A percentile compares a stretch with the other conserved stretches of the same genome.
These are phyloP conservation scores for Oidium heveae DNA, from an alignment of 2,329 filamentous ascomycete species.

Conservation along the genomic window DNA sequence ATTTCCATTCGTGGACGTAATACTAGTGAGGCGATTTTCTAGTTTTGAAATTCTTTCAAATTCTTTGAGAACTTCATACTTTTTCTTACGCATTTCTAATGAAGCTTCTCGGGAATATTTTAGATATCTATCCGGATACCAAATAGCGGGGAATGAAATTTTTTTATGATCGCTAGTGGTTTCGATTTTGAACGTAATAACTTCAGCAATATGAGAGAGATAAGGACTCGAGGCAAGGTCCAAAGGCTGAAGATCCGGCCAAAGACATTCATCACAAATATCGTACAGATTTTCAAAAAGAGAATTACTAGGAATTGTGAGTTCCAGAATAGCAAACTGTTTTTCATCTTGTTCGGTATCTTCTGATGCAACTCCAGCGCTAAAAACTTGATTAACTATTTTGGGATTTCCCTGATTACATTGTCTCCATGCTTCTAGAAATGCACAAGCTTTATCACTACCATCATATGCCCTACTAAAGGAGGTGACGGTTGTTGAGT, in stretches of 20 bases:
- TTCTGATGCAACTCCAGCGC: slow-evolving; percentile 7
- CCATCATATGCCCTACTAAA: slow-evolving; percentile 6
- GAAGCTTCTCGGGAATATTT: slow-evolving; percentile 21
- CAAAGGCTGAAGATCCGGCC: slow-evolving; percentile 6
- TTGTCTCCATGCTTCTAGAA: slow-evolving; percentile 9
- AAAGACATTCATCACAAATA: slow-evolving; percentile 13
- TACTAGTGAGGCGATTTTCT: slow-evolving; percentile 10
- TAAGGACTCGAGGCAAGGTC: slow-evolving; percentile 9
- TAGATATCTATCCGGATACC: slow-evolving; percentile 30
- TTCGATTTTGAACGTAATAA: slow-evolving; percentile 22
- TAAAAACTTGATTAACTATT: slow-evolving; percentile 9
- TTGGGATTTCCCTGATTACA: slow-evolving; percentile 3
- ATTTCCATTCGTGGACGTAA: slow-evolving; percentile 6
- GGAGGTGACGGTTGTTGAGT: not conserved
- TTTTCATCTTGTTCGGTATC: slow-evolving; percentile 4
- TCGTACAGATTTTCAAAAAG: slow-evolving; percentile 13
- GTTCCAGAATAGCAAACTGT: slow-evolving; percentile 12
- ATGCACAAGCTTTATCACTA: slow-evolving; percentile 9
- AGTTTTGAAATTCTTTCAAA: slow-evolving; percentile 8
- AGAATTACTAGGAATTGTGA: slow-evolving; percentile 8
- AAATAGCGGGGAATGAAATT: slow-evolving; percentile 24
- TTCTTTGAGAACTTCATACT: slow-evolving; percentile 10
- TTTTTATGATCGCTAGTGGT: slow-evolving; percentile 17
- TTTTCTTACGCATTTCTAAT: slow-evolving; percentile 17
- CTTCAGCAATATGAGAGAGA: slow-evolving; percentile 19